A percentile compares a stretch with the other conserved stretches of the same genome.
Evolutionary conservation across 129 eudicot genomes (phyloP).

Genomic region (Erigeron canadensis): DNA sequence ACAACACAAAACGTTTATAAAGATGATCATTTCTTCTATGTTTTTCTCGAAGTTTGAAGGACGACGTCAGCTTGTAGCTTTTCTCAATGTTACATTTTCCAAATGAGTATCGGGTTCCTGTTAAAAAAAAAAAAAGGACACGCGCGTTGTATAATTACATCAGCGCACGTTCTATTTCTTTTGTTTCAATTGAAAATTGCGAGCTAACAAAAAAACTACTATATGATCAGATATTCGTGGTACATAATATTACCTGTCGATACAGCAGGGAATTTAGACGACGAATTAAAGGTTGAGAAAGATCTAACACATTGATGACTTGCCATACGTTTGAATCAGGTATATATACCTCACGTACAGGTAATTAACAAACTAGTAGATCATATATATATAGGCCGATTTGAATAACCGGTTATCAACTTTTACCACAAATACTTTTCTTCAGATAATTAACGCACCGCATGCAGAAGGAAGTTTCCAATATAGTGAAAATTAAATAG

Average conservation of each 20-base stretch:
- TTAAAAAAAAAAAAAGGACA: no score
- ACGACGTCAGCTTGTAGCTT: not conserved
- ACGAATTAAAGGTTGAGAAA: not conserved
- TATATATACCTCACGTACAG: no score
- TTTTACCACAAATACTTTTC: no score
- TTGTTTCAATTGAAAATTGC: no score
- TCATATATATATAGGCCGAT: no score
- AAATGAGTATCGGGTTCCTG: constrained; percentile 17
- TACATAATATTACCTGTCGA: constrained; percentile 9
- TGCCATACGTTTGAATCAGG: constrained; percentile 25
- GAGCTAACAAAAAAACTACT: not conserved
- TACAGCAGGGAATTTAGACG: not conserved
- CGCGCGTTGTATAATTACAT: no score
- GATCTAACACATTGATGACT: constrained; percentile 9
- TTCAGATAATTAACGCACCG: no score
- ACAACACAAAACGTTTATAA: not conserved
- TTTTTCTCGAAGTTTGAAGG: not conserved
- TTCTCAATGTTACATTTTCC: constrained; percentile 10
- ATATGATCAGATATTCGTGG: not conserved
- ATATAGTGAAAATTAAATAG: no score
- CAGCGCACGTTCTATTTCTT: no score
- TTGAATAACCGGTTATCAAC: no score
- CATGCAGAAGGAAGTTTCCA: no score
- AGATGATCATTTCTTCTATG: not conserved
- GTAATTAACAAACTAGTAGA: no score